phyloP scores from a whole-genome alignment of 2,329 filamentous ascomycete genomes.

The Verruconis gallopava region DNA sequence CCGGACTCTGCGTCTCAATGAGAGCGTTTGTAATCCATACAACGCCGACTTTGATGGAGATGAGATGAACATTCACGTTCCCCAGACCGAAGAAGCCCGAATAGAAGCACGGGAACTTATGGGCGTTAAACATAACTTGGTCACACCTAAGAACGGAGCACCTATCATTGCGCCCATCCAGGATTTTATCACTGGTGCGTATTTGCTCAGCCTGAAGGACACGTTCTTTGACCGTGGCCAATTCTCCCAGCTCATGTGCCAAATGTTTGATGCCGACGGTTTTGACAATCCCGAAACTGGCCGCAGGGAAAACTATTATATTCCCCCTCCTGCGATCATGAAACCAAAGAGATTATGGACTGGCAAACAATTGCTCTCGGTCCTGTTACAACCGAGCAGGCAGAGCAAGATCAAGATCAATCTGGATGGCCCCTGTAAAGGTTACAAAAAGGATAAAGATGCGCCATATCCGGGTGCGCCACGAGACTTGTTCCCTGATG shows the following conservation, averaged over 20 bases:
- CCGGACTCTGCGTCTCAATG: slow-evolving; percentile 91
- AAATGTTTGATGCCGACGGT: slow-evolving; percentile 71
- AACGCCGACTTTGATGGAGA: slow-evolving; percentile 99
- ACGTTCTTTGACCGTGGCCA: slow-evolving; percentile 79
- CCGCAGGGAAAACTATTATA: slow-evolving; percentile 52
- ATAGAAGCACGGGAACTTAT: slow-evolving; percentile 93
- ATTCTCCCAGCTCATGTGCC: slow-evolving; percentile 81
- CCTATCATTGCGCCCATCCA: slow-evolving; percentile 98
- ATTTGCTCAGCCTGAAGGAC: slow-evolving; percentile 82
- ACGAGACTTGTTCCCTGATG: slow-evolving; percentile 52
- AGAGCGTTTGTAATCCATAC: slow-evolving; percentile 96
- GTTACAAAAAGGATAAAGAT: slow-evolving; percentile 54
- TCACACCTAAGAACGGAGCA: slow-evolving; percentile 93
- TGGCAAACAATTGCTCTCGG: slow-evolving; percentile 89
- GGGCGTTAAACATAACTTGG: slow-evolving; percentile 94
- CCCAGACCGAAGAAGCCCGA: slow-evolving; percentile 91
- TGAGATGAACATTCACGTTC: slow-evolving; percentile 97
- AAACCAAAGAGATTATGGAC: slow-evolving; percentile 88
- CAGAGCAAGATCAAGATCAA: slow-evolving; percentile 76
- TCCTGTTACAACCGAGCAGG: slow-evolving; percentile 81
- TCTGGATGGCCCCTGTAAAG: slow-evolving; percentile 80
- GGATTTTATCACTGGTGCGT: slow-evolving; percentile 96
- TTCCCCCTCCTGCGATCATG: slow-evolving; percentile 75
- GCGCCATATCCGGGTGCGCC: slow-evolving; percentile 41
- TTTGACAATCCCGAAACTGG: slow-evolving; percentile 34